Base-by-base conservation (phyloP, 1,284 basidiomycete genomes). In the Exobasidium cylindrosporum region DNA sequence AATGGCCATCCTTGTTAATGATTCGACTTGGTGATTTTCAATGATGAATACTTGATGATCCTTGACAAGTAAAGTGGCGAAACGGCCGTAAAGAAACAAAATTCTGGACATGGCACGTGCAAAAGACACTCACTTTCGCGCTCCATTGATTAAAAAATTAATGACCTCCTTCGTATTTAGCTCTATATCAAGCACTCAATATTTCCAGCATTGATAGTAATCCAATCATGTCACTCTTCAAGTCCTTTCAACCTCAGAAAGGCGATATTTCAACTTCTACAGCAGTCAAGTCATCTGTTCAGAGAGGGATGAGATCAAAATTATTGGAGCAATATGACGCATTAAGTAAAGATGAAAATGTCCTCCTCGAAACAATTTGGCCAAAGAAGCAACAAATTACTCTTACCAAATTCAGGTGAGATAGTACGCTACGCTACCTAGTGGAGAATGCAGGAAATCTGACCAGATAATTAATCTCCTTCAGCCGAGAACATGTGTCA, bases 331-430 rank as follows among this genome's bases (percentile, higher is more conserved):
- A 97, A 78, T 90, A 92, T 86, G 91, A 89, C 63, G 69, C 73
- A 14, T 59, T 76, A 3, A 75, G 67, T 3, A 66, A 72, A 23
- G 70, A 80, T 46, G 90, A 89, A 67, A 86, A 87, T 1, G 79
- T 74, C 0, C 76, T 86, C 21, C 83, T 99, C 24, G 96, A 99
- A 79, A 85, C 86, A 72, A 87, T 98, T 61, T 97, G 96, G 96
- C 92, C 94, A 13, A 99, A 98, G 88, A 98, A 98, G 84, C 94
- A 97, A 82, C 84, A 88, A 0, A 84, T 97, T 52, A 89, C 90
- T 6, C 87, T 90, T 72, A 90, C 94, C 65, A 98, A 97, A 84
- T 79, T 77, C 55, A 97, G 93, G 94, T 96, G 75, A 78, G 90
- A 40, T 23, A 7, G 35, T 17, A 40, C n/a, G n/a, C n/a, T n/a